A percentile compares a stretch with the other conserved stretches of the same genome.
Conservation (phyloP, 768 basidiomycete genomes). For the Lactarius sanguifluus region DNA sequence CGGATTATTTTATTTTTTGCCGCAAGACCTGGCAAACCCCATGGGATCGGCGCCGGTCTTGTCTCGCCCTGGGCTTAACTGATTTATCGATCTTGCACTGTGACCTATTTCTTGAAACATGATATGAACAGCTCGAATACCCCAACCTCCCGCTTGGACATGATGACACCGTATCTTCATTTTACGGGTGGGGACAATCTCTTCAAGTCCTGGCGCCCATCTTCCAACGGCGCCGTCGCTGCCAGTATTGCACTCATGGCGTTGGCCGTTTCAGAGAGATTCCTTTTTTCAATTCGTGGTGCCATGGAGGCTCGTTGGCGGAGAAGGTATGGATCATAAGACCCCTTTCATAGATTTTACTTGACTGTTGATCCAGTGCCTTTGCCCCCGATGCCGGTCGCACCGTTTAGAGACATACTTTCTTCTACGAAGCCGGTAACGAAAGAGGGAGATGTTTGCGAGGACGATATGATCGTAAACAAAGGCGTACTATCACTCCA, state of each 20-base stretch:
- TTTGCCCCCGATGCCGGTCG: background rate
- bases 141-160: conserved; percentile 31
- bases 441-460: background rate
- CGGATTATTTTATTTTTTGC: no score
- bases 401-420: background rate
- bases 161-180: conserved; percentile 66
- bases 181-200: conserved; percentile 57
- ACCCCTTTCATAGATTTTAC: no score
- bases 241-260: conserved; percentile 70
- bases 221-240: conserved; percentile 64
- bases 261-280: conserved; percentile 66
- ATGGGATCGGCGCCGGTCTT: background rate
- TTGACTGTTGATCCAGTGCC: conserved; percentile 7
- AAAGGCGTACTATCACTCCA: conserved; percentile 49
- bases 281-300: conserved; percentile 47
- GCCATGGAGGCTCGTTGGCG: conserved; percentile 62
- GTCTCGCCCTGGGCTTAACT: background rate
- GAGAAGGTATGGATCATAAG: conserved; percentile 47
- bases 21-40: background rate
- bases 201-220: conserved; percentile 61
- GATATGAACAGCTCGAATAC: conserved; percentile 22
- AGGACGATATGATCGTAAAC: conserved; percentile 14
- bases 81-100: background rate
- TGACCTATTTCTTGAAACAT: background rate
- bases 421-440: background rate